Evolutionary conservation across 2,329 filamentous ascomycete genomes (phyloP).

Genomic region (Pseudogymnoascus sp.): DNA sequence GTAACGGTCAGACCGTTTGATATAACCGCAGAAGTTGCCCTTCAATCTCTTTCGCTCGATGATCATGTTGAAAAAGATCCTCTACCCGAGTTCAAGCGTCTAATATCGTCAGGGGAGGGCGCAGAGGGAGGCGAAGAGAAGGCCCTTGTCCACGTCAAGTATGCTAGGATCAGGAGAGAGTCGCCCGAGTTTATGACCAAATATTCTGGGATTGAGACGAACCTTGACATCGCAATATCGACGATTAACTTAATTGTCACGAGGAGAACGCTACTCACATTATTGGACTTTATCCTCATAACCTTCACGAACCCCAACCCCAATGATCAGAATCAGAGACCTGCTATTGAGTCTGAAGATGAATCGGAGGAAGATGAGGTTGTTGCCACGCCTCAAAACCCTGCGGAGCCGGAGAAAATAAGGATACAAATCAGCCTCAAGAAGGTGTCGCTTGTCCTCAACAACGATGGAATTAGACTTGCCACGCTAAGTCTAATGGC

Average conservation of each 20-base stretch:
- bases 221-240: conserved; percentile 82
- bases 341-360: conserved; percentile 29
- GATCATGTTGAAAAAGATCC: conserved; percentile 89
- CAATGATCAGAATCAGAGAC: conserved; percentile 34
- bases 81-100: conserved; percentile 86
- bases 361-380: conserved; percentile 28
- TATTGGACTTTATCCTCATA: conserved; percentile 87
- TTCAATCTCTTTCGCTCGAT: conserved; percentile 81
- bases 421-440: conserved; percentile 90
- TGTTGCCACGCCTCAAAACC: conserved; percentile 26
- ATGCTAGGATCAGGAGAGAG: conserved; percentile 77
- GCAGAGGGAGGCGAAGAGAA: conserved; percentile 69
- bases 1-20: conserved; percentile 86
- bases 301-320: conserved; percentile 70
- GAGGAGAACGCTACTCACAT: conserved; percentile 78
- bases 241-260: conserved; percentile 97
- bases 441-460: conserved; percentile 87
- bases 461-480: conserved; percentile 92
- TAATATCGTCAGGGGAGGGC: conserved; percentile 74
- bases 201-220: conserved; percentile 89
- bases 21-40: conserved; percentile 83
- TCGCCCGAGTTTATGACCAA: conserved; percentile 90
- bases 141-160: conserved; percentile 80
- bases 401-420: conserved; percentile 46
- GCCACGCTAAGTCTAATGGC: conserved; percentile 90